Conservation (phyloP, 129 eudicot genomes). For the Chrysanthemum makinoi region DNA sequence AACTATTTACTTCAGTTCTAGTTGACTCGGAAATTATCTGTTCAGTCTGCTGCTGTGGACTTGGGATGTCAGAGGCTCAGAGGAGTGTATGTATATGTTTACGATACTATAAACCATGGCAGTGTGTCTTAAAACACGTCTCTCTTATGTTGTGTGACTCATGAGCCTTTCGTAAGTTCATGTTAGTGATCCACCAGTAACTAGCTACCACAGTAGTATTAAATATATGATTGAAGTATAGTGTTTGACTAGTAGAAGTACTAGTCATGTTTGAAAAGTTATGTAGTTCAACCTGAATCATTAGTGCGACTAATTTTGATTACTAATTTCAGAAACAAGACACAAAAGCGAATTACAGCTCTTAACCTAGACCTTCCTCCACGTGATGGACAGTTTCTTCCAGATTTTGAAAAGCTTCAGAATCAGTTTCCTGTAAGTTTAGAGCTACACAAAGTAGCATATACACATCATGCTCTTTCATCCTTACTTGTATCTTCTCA, state of each 20-base stretch:
- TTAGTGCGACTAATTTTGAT: not conserved
- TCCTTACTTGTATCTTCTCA: too few relatives aligned
- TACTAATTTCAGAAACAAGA: slow-evolving; percentile 55
- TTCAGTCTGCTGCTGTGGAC: too few relatives aligned
- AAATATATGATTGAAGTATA: not conserved
- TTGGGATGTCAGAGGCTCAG: too few relatives aligned
- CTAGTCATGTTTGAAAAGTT: not conserved
- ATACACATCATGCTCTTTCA: not conserved
- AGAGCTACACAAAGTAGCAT: not conserved
- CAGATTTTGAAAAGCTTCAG: slow-evolving; percentile 71
- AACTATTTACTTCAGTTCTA: too few relatives aligned
- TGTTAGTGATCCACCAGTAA: not conserved
- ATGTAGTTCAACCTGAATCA: not conserved
- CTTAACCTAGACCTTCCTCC: slow-evolving; percentile 59
- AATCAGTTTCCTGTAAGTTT: slow-evolving; percentile 68
- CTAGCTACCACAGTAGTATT: not conserved
- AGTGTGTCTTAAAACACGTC: not conserved
- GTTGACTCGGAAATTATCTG: too few relatives aligned
- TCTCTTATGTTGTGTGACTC: not conserved
- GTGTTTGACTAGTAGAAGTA: not conserved
- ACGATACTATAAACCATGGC: too few relatives aligned
- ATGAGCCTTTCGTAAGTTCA: not conserved
- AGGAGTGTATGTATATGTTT: too few relatives aligned
- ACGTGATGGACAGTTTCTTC: slow-evolving; percentile 62
- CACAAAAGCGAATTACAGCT: slow-evolving; percentile 84